phyloP scores from a whole-genome alignment of 345 rosid species.

The Gossypium thurberi region DNA sequence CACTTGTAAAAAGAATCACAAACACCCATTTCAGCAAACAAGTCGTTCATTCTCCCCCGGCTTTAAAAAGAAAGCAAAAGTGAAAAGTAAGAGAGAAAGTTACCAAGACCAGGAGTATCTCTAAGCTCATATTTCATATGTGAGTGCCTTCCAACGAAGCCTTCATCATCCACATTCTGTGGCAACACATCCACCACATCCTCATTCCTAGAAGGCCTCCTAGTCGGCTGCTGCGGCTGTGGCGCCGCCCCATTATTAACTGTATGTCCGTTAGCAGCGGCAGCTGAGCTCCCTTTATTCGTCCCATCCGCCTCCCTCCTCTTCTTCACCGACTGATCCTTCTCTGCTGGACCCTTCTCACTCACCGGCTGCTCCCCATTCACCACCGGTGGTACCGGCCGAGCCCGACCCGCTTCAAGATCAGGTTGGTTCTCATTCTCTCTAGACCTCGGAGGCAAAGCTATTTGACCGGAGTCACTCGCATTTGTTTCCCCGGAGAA shows the following conservation, averaged over 20 bases:
- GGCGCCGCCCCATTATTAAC: conserved; percentile 30
- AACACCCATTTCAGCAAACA: not conserved
- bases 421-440: conserved; percentile 48
- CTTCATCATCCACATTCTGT: conserved; percentile 56
- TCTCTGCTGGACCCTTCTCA: conserved; percentile 32
- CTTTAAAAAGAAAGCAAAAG: not conserved
- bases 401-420: conserved; percentile 63
- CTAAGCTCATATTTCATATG: conserved; percentile 89
- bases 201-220: conserved; percentile 57
- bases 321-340: conserved; percentile 66
- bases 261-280: conserved; percentile 37
- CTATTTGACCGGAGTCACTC: conserved; percentile 51
- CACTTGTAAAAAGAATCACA: not conserved
- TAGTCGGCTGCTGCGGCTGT: conserved; percentile 16
- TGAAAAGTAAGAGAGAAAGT: conserved; percentile 9
- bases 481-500: conserved; percentile 94
- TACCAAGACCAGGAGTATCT: conserved; percentile 94
- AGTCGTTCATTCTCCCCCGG: not conserved
- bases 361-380: conserved; percentile 23
- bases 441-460: conserved; percentile 41
- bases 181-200: conserved; percentile 57
- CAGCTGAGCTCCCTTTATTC: conserved; percentile 22
- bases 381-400: conserved; percentile 16
- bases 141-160: conserved; percentile 47
- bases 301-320: conserved; percentile 78